phyloP scores from a whole-genome alignment of 306 rosid genomes.

The Hippophae gyantsensis region DNA sequence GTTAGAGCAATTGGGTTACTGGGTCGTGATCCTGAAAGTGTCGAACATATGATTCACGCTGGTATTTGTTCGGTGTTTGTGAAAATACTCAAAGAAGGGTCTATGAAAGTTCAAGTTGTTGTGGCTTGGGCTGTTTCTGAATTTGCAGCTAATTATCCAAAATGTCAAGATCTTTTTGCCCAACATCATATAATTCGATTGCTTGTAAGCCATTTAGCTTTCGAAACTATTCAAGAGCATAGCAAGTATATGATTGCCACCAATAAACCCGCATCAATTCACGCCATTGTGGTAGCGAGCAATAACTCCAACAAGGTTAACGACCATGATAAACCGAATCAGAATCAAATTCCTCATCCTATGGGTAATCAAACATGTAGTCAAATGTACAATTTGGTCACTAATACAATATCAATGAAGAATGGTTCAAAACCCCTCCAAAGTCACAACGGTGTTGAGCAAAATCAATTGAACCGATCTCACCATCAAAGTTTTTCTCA shows the following conservation, averaged over 20 bases:
- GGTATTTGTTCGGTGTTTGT: slow-evolving; percentile 67
- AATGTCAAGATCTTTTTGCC: slow-evolving; percentile 75
- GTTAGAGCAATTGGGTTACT: slow-evolving; percentile 59
- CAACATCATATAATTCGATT: slow-evolving; percentile 66
- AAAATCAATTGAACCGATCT: slow-evolving; percentile 26
- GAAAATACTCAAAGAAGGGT: slow-evolving; percentile 68
- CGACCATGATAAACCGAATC: slow-evolving; percentile 23
- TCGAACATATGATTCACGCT: slow-evolving; percentile 52
- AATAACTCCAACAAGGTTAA: slow-evolving; percentile 20
- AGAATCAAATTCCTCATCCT: slow-evolving; percentile 37
- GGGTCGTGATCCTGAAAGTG: slow-evolving; percentile 65
- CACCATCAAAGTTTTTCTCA: slow-evolving; percentile 29
- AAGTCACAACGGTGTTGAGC: slow-evolving; percentile 28
- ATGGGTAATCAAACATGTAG: slow-evolving; percentile 35
- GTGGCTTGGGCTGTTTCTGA: slow-evolving; percentile 85
- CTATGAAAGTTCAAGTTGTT: slow-evolving; percentile 62
- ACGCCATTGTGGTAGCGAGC: slow-evolving; percentile 63
- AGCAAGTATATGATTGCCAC: slow-evolving; percentile 60
- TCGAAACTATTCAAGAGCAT: slow-evolving; percentile 81
- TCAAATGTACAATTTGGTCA: slow-evolving; percentile 56
- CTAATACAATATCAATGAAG: slow-evolving; percentile 50
- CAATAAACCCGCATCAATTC: slow-evolving; percentile 59
- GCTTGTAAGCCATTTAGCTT: slow-evolving; percentile 83
- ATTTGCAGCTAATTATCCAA: slow-evolving; percentile 50
- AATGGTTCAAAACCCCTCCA: slow-evolving; percentile 20